These are phyloP conservation scores for Apophysomyces trapeziformis DNA, from an alignment of 371 early-diverging fungal species.

Conservation along the genomic window DNA sequence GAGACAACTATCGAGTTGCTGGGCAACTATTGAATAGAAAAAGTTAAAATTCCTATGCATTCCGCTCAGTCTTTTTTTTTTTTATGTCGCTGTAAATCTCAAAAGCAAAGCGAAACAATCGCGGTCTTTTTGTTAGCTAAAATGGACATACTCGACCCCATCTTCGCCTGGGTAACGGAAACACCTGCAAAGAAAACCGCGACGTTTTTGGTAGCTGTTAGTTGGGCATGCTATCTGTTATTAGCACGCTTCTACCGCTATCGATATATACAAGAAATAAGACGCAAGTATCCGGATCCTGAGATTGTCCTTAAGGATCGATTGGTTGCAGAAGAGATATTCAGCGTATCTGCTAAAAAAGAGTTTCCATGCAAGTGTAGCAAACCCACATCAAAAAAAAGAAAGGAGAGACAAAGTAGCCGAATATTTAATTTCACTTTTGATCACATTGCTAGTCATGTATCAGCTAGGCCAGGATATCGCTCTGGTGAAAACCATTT, in stretches of 20 bases:
- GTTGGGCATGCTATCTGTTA: constrained; percentile 29
- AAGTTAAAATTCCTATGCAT: no score
- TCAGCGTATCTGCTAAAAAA: constrained; percentile 31
- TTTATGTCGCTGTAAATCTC: no score
- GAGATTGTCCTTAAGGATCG: constrained; percentile 38
- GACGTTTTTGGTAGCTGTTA: background rate
- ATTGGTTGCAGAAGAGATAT: constrained; percentile 46
- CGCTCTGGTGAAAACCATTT: constrained; percentile 55
- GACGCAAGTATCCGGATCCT: constrained; percentile 53
- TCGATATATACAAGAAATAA: constrained; percentile 31
- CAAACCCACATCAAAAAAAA: background rate
- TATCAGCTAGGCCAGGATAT: constrained; percentile 40
- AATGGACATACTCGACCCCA: no score
- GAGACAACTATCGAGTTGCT: no score
- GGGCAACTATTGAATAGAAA: no score
- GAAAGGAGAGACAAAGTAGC: background rate
- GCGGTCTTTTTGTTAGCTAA: no score
- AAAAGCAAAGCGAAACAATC: no score
- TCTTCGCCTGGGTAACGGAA: background rate
- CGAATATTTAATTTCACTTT: no score
- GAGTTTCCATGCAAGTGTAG: constrained; percentile 47
- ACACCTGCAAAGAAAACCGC: background rate
- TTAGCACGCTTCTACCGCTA: constrained; percentile 46
- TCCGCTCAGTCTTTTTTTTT: no score
- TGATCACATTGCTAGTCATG: background rate